Percentiles rank a stretch among this genome's conserved stretches.
phyloP scores from a whole-genome alignment of 208 protist genomes.

The Tritrichomonas foetus region DNA sequence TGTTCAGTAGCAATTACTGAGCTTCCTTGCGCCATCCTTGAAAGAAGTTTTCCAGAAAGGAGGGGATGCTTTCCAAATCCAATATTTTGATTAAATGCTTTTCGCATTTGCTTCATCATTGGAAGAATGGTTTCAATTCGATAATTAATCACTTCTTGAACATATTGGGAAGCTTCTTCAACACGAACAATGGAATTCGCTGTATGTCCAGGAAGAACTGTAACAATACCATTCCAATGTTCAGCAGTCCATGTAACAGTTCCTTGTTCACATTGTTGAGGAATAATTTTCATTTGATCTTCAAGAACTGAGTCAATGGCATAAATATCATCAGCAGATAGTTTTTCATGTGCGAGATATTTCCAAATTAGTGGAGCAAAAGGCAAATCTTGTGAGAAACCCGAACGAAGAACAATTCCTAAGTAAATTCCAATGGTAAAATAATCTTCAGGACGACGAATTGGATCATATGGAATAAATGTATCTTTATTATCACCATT shows the following conservation, averaged over 20 bases:
- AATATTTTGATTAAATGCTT: neutral
- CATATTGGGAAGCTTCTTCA: neutral
- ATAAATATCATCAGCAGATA: neutral
- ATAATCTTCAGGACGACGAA: neutral
- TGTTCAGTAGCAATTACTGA: neutral
- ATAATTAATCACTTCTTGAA: neutral
- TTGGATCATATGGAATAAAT: neutral
- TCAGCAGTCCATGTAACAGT: neutral
- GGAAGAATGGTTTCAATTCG: neutral
- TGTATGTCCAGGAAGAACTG: neutral
- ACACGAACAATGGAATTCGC: neutral
- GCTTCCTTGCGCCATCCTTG: neutral
- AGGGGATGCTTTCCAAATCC: neutral
- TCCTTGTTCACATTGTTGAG: neutral
- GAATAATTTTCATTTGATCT: neutral
- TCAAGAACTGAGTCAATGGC: neutral
- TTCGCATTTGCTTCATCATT: neutral
- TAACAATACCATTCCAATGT: neutral
- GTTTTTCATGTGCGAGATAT: neutral
- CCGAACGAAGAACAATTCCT: neutral
- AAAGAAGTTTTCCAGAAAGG: neutral
- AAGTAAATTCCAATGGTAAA: neutral
- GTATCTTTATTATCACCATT: neutral
- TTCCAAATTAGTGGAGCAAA: conserved; percentile 8
- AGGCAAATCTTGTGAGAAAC: neutral